These are phyloP conservation scores for Arthroderma sp. DNA, from an alignment of 2,329 filamentous ascomycete genomes.

Conservation along the genomic window DNA sequence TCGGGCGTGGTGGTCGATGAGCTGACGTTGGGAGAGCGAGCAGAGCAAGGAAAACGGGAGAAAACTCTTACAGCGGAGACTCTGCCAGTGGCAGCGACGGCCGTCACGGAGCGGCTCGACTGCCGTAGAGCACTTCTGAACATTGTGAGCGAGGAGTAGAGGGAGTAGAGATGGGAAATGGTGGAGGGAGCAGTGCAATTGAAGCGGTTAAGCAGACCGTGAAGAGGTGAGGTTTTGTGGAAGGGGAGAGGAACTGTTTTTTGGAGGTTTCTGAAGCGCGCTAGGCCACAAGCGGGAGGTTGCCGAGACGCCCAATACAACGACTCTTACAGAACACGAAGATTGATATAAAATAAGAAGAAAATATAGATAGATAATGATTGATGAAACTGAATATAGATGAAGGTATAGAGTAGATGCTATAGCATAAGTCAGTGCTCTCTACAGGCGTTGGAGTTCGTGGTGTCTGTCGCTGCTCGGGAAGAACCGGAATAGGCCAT, in stretches of 20 bases:
- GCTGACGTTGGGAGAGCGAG: conserved; percentile 15
- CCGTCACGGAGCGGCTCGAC: conserved; percentile 88
- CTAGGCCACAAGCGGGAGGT: conserved; percentile 39
- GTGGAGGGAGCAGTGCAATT: conserved; percentile 28
- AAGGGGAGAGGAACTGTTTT: conserved; percentile 31
- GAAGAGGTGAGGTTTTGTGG: conserved; percentile 31
- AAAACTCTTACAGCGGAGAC: conserved; percentile 77
- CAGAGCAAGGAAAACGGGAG: conserved; percentile 31
- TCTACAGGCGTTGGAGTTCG: too few relatives aligned
- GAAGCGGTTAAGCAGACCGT: conserved; percentile 11
- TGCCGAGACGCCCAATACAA: conserved; percentile 20
- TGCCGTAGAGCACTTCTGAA: conserved; percentile 97
- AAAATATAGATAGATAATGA: background rate
- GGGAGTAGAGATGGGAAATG: conserved; percentile 33
- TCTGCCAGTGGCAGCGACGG: conserved; percentile 83
- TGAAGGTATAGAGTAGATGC: too few relatives aligned
- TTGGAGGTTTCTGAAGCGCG: conserved; percentile 35
- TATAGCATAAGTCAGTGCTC: too few relatives aligned
- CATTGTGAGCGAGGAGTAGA: conserved; percentile 53
- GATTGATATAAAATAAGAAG: background rate
- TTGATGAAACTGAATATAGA: too few relatives aligned
- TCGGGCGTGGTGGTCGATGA: background rate
- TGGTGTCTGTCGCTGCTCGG: background rate
- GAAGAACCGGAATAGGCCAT: background rate
- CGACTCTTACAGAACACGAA: background rate